Conservation (phyloP, 768 basidiomycete species). For the Pholiota molesta region DNA sequence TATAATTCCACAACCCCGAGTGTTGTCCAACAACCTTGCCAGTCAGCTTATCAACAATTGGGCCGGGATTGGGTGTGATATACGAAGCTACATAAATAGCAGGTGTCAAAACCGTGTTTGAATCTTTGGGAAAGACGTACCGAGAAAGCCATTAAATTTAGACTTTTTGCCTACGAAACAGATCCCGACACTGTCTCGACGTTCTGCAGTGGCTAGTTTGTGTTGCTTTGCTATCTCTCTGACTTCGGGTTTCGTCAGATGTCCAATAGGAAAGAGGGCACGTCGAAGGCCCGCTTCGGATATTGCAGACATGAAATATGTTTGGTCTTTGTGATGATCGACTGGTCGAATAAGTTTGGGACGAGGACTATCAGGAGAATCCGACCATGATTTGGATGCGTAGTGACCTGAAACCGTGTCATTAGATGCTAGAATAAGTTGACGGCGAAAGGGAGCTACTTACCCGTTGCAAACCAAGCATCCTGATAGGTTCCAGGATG, state of each 20-base stretch:
- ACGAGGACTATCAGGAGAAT: slow-evolving; percentile 28
- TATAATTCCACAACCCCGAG: slow-evolving; percentile 80
- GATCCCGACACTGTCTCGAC: slow-evolving; percentile 90
- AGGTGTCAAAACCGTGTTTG: background rate
- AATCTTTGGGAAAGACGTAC: slow-evolving; percentile 39
- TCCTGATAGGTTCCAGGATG: slow-evolving; percentile 24
- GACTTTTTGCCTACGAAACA: slow-evolving; percentile 90
- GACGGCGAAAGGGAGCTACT: background rate
- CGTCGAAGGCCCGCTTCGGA: slow-evolving; percentile 62
- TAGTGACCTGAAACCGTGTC: slow-evolving; percentile 72
- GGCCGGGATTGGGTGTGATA: slow-evolving; percentile 67
- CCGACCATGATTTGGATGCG: slow-evolving; percentile 65
- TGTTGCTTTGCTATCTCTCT: slow-evolving; percentile 67
- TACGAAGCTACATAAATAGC: slow-evolving; percentile 64
- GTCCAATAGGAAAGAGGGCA: slow-evolving; percentile 81
- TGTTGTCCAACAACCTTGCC: slow-evolving; percentile 64
- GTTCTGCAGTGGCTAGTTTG: slow-evolving; percentile 69
- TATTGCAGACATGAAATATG: slow-evolving; percentile 87
- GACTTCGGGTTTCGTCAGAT: slow-evolving; percentile 69
- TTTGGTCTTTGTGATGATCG: slow-evolving; percentile 84
- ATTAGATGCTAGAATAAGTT: background rate
- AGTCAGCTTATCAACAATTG: slow-evolving; percentile 59
- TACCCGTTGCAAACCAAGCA: slow-evolving; percentile 85
- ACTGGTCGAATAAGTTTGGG: slow-evolving; percentile 55
- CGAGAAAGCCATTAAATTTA: slow-evolving; percentile 72